A percentile compares a stretch with the other conserved stretches of the same genome.
Conservation (phyloP, 805 yeast genomes). For the Helenozyma rhizophorensis region DNA sequence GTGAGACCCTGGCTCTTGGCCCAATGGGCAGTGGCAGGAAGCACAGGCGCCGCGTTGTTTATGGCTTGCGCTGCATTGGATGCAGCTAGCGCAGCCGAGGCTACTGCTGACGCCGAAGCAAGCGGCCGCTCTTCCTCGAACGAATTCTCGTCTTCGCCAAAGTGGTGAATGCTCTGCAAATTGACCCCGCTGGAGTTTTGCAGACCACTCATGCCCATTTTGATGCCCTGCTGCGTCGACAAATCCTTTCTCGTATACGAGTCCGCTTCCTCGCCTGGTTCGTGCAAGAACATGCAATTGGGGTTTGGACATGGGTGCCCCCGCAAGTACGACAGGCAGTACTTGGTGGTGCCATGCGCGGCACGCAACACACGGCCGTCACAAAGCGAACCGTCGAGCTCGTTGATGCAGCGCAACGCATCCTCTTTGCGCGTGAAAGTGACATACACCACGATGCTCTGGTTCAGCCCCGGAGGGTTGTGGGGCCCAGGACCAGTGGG, state of each 20-base stretch:
- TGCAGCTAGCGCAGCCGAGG: conserved; percentile 2
- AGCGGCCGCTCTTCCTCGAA: too few relatives aligned
- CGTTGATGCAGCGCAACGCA: conserved; percentile 88
- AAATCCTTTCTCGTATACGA: conserved; percentile 87
- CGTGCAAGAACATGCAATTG: conserved; percentile 97
- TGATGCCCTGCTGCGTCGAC: conserved; percentile 68
- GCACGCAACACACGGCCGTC: conserved; percentile 90
- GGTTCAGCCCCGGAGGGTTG: conserved; percentile 39
- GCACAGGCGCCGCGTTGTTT: conserved; percentile 33
- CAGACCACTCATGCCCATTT: conserved; percentile 46
- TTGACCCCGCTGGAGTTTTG: conserved; percentile 10
- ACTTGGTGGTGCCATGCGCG: conserved; percentile 97
- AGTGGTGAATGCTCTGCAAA: conserved; percentile 8
- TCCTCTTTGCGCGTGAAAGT: conserved; percentile 92
- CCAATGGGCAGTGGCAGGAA: conserved; percentile 52
- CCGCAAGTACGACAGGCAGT: conserved; percentile 92
- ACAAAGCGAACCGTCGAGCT: conserved; percentile 86
- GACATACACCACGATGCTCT: conserved; percentile 93
- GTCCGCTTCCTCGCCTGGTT: conserved; percentile 99
- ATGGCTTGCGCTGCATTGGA: conserved; percentile 6
- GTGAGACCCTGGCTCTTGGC: conserved; percentile 22
- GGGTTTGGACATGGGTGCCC: conserved; percentile 98
- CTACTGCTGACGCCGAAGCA: conserved; percentile 2
- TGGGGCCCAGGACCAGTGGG: conserved; percentile 27
- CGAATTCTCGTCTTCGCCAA: conserved; percentile 7